Percentiles rank a stretch among this genome's conserved stretches.
Evolutionary conservation across 345 rosid genomes (phyloP).

Genomic region (Theobroma cacao): DNA sequence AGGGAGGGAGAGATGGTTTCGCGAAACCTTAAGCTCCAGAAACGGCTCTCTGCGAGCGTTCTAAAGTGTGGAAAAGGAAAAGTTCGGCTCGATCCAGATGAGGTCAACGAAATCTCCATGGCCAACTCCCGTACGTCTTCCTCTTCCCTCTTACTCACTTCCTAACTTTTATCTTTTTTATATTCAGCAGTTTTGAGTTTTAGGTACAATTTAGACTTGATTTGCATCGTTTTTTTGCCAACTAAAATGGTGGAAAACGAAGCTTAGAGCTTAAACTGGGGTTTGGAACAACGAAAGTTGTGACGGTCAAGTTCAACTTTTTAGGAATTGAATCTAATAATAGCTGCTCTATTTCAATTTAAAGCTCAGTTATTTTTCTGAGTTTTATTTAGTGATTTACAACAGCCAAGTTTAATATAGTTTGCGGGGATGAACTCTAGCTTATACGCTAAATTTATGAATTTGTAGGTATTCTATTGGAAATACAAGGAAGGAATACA

Average conservation of each 20-base stretch:
- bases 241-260: no score
- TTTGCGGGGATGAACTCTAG: background rate
- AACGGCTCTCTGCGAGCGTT: constrained; percentile 21
- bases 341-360: background rate
- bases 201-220: background rate
- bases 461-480: no score
- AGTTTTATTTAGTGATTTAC: background rate
- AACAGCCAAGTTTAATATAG: background rate
- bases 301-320: background rate
- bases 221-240: no score
- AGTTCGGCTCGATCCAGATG: constrained; percentile 24
- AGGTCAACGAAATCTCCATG: constrained; percentile 21
- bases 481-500: no score
- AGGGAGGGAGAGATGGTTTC: constrained; percentile 18
- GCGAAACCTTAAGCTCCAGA: constrained; percentile 25
- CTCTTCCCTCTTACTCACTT: background rate
- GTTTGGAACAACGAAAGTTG: background rate
- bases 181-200: background rate
- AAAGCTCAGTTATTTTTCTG: background rate
- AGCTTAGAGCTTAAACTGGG: no score
- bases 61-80: constrained; percentile 19
- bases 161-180: background rate
- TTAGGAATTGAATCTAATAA: background rate
- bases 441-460: no score
- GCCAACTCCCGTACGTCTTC: constrained; percentile 18